Evolutionary conservation across 305 asterid genomes (phyloP), one percentile per base, ranked within the genome.

Genomic region (Vinca major): DNA sequence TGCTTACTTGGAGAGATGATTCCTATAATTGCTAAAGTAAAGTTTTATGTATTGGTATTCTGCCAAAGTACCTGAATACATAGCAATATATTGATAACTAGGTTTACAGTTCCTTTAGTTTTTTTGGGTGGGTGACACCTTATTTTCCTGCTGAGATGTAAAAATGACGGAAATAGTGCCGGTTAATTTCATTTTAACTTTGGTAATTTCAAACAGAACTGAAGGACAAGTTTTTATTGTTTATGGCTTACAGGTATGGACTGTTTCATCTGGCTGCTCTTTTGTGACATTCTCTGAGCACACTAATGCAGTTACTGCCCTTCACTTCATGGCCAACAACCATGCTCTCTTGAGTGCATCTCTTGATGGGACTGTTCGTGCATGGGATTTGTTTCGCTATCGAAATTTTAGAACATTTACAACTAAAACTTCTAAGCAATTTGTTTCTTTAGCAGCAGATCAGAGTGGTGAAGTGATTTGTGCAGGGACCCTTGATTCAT

Each of bases 401-500:
- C 83, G 99, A 37, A 93, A 93, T 81, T 93, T 93, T 63, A 86
- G 86, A 82, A 93, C 96, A 33, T 93, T 93, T 75, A 96, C 92
- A 16, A 85, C 97, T 67, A 96, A 96, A 50, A 89, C 95, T 4
- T 86, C 96, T 62, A 93, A 89, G 80, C 99, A 93, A 75, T 93
- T 93, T 77, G 97, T 90, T 70, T 93, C 99, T 70, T 80, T 93
- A 75, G 94, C 95, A n/a, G 69, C 96, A 49, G 97, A 90, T 85
- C 95, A 86, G 87, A 87, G 96, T 73, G 97, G 99, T 73, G 99
- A 93, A 84, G 96, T 93, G 71, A 90, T 90, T 73, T 90, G 97
- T 81, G 97, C 99, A 33, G 99, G 99, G 73, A 93, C 99, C 74
- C 90, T 90, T 39, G 99, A 93, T 85, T 90, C 97, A 51, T 93